Percentiles rank a stretch among this genome's conserved stretches.
Evolutionary conservation across 225 moss, liverwort and hornwort species (phyloP).

Genomic region (Physcomitrium patens): DNA sequence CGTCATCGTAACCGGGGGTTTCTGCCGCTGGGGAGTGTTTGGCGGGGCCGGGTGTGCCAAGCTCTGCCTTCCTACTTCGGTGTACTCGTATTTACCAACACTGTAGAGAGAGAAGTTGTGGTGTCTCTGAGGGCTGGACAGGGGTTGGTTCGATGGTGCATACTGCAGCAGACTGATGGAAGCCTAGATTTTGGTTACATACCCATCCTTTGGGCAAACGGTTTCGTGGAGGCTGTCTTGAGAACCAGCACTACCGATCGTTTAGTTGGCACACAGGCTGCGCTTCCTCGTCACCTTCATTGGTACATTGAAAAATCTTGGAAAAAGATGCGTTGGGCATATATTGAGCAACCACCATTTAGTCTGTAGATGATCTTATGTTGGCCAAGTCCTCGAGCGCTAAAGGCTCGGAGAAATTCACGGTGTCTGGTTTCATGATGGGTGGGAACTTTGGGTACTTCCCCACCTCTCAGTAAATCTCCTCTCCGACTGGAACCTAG

Average conservation of each 20-base stretch:
- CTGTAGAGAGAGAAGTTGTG: background rate
- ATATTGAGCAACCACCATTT: constrained; percentile 1
- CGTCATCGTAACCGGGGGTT: background rate
- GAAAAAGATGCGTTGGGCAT: background rate
- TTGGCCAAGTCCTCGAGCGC: background rate
- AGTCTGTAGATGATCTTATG: background rate
- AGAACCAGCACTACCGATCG: constrained; percentile 13
- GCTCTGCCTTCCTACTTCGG: background rate
- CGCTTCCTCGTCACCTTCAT: background rate
- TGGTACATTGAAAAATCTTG: constrained; percentile 2
- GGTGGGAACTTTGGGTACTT: constrained; percentile 10
- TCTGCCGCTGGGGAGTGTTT: background rate
- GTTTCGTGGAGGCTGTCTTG: constrained; percentile 28
- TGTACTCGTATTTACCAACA: background rate
- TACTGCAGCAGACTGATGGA: constrained; percentile 7
- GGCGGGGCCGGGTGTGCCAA: no score
- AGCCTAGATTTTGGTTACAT: constrained; percentile 30
- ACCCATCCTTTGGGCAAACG: background rate
- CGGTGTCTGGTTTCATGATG: constrained; percentile 28
- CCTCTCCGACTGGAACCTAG: constrained; percentile 10
- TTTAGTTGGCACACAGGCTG: constrained; percentile 11
- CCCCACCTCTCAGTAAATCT: constrained; percentile 9
- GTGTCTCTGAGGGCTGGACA: background rate
- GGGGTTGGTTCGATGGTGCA: constrained; percentile 24
- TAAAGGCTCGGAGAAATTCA: constrained; percentile 4